A percentile compares a stretch with the other conserved stretches of the same genome.
Evolutionary conservation across 768 basidiomycete genomes (phyloP).

Genomic region (Exsudoporus frostii): DNA sequence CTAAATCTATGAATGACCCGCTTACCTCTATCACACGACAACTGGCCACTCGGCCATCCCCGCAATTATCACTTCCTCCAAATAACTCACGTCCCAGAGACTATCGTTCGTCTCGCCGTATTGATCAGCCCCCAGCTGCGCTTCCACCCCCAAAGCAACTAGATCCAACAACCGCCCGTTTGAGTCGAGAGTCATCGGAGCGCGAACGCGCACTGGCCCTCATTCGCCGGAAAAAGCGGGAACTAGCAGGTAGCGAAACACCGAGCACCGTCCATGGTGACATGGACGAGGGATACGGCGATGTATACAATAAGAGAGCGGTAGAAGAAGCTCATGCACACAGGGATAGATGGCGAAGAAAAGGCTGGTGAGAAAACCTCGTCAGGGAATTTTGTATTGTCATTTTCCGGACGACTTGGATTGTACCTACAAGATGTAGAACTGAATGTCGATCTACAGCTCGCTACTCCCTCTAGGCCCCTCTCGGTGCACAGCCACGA

Average conservation of each 20-base stretch:
- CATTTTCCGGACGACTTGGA: neutral
- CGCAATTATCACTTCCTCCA: constrained; percentile 12
- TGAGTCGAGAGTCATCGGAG: constrained; percentile 72
- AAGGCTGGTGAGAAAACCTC: constrained; percentile 26
- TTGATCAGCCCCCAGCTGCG: constrained; percentile 2
- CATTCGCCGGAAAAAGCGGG: constrained; percentile 61
- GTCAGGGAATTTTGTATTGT: neutral
- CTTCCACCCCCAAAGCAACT: constrained; percentile 26
- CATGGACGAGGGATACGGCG: constrained; percentile 51
- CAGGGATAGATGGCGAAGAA: constrained; percentile 38
- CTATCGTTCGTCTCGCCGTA: constrained; percentile 8
- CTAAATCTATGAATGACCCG: constrained; percentile 66
- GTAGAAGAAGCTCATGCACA: constrained; percentile 66
- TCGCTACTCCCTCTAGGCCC: too few relatives aligned
- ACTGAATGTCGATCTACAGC: neutral
- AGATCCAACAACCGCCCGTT: constrained; percentile 50
- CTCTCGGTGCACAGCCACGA: too few relatives aligned
- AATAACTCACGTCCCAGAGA: constrained; percentile 18
- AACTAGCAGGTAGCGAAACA: constrained; percentile 62
- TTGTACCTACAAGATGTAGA: neutral
- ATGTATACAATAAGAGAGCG: constrained; percentile 66
- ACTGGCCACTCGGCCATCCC: constrained; percentile 42
- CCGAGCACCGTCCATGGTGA: constrained; percentile 65
- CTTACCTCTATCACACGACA: constrained; percentile 70
- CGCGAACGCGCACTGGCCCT: constrained; percentile 73